Evolutionary conservation across 495 filamentous ascomycete species (phyloP).

Genomic region (Podospora comata): DNA sequence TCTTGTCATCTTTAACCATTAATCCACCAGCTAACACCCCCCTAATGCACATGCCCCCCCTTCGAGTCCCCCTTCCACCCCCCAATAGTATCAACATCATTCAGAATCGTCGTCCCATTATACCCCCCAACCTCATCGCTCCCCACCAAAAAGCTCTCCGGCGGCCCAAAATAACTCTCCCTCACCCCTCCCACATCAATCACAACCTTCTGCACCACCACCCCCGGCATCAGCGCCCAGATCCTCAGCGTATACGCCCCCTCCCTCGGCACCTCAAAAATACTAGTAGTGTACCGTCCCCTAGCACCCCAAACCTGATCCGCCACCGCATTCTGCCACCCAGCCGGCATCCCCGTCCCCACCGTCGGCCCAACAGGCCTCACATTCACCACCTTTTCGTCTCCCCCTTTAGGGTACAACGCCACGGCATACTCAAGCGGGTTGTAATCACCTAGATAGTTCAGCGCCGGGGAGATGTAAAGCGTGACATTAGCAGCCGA

Average conservation of each 20-base stretch:
- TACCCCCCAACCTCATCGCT: conserved; percentile 40
- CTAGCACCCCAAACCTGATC: conserved; percentile 56
- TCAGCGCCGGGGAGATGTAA: conserved; percentile 58
- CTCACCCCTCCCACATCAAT: conserved; percentile 66
- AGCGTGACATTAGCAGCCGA: conserved; percentile 58
- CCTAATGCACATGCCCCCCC: conserved; percentile 1
- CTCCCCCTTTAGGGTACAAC: conserved; percentile 38
- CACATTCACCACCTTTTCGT: conserved; percentile 39
- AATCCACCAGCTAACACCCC: not conserved
- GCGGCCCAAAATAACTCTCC: conserved; percentile 64
- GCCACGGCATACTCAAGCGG: conserved; percentile 61
- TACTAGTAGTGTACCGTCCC: conserved; percentile 52
- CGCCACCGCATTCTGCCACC: conserved; percentile 56
- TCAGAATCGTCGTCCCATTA: conserved; percentile 42
- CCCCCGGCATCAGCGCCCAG: conserved; percentile 60
- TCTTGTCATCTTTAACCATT: not conserved
- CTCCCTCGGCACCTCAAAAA: conserved; percentile 42
- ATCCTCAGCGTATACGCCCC: conserved; percentile 59
- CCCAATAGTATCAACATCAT: conserved; percentile 27
- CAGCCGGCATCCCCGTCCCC: conserved; percentile 49
- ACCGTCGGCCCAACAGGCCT: conserved; percentile 50
- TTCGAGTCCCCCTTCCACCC: conserved; percentile 5
- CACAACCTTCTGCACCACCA: conserved; percentile 68
- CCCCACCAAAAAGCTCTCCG: conserved; percentile 59
- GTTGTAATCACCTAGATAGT: conserved; percentile 55